Evolutionary conservation across 768 basidiomycete species (phyloP).

Genomic region (Psilocybe tampanensis): DNA sequence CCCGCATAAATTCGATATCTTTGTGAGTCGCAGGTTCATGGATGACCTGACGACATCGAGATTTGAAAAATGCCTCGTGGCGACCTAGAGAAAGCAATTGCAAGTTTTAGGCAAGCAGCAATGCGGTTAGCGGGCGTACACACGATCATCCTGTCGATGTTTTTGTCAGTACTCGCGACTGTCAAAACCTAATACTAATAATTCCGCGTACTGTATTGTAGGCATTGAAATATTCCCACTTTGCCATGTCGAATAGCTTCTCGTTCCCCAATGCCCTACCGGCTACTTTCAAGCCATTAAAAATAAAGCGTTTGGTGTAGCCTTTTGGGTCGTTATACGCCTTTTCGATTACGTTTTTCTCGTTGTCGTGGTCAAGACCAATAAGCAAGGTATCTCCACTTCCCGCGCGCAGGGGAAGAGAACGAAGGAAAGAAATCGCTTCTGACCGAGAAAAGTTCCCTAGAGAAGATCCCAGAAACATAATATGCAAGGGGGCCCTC

Average conservation of each 20-base stretch:
- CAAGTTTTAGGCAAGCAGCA: background rate
- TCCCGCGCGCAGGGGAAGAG: constrained; percentile 75
- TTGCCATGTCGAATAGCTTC: constrained; percentile 57
- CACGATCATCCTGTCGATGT: constrained; percentile 29
- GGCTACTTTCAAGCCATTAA: constrained; percentile 80
- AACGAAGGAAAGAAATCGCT: constrained; percentile 72
- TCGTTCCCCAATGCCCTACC: constrained; percentile 71
- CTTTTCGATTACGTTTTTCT: constrained; percentile 66
- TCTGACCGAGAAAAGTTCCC: constrained; percentile 84
- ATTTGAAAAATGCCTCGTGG: constrained; percentile 85
- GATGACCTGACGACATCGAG: constrained; percentile 61
- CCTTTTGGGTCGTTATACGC: constrained; percentile 88
- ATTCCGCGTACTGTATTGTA: constrained; percentile 41
- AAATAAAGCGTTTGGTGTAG: constrained; percentile 74
- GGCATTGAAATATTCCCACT: constrained; percentile 79
- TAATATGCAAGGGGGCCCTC: constrained; percentile 67
- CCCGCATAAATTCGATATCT: constrained; percentile 57
- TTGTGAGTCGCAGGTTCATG: constrained; percentile 46
- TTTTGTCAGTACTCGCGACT: constrained; percentile 1
- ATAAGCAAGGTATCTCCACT: constrained; percentile 83
- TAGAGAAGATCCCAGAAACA: constrained; percentile 91
- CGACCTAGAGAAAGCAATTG: constrained; percentile 49
- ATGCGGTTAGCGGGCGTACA: constrained; percentile 7
- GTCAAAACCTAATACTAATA: background rate
- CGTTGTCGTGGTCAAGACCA: constrained; percentile 88